Percentiles rank a stretch among this genome's conserved stretches.
phyloP scores from a whole-genome alignment of 495 filamentous ascomycete species.

The Pseudevernia furfuracea region DNA sequence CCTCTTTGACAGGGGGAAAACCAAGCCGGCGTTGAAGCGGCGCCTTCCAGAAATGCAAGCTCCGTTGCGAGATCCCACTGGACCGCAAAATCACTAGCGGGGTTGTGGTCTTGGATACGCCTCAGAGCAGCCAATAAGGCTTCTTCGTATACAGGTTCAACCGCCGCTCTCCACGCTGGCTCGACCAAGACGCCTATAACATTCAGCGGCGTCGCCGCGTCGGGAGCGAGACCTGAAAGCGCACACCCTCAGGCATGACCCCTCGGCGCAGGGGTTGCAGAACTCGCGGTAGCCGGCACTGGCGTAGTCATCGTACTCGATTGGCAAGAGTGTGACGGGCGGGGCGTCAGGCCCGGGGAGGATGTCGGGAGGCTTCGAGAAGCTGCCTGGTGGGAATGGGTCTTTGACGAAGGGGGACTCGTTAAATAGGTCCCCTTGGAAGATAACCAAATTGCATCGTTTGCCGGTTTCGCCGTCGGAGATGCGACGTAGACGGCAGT shows the following conservation, averaged over 20 bases:
- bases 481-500: constrained; percentile 30
- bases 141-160: constrained; percentile 38
- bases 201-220: constrained; percentile 26
- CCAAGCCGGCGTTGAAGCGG: constrained; percentile 22
- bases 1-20: constrained; percentile 33
- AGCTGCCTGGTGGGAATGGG: neutral
- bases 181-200: constrained; percentile 24
- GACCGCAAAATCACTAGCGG: constrained; percentile 37
- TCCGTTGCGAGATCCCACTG: constrained; percentile 39
- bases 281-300: constrained; percentile 33
- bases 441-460: constrained; percentile 32
- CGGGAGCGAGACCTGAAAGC: constrained; percentile 38
- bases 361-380: constrained; percentile 18
- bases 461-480: constrained; percentile 39
- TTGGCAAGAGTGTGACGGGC: constrained; percentile 24
- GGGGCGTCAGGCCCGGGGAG: neutral
- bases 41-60: constrained; percentile 32
- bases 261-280: constrained; percentile 27
- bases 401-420: constrained; percentile 1
- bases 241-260: constrained; percentile 26
- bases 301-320: constrained; percentile 34
- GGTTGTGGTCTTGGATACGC: constrained; percentile 34
- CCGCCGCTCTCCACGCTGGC: constrained; percentile 3
- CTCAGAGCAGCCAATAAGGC: constrained; percentile 31
- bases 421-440: constrained; percentile 30